Base-by-base conservation (phyloP, 371 early-diverging fungal species). In the Phascolomyces articulosus region DNA sequence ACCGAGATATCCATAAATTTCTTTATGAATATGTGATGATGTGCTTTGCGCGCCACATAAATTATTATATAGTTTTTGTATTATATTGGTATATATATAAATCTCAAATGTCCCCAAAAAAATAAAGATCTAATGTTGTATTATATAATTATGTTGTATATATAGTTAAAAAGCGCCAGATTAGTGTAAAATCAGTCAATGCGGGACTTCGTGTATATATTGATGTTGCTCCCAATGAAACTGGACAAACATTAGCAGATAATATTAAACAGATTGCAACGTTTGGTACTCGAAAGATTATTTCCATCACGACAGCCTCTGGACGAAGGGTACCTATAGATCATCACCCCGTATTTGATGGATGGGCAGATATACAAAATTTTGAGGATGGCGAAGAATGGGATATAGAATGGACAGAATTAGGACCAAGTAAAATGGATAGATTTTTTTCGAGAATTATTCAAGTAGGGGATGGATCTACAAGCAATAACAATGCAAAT, bases 211-310 rank as follows among this genome's bases (percentile, higher is more conserved):
- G 76, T 6, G 83, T 79, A 24, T 80, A 80, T 80, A 83, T 83
- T 48, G 73, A 76, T 28, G 65, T 83, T 15, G 59, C 70, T 26
- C 80, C 83, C 16, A 73, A 73, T 1, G 83, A 83, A 41, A 83
- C 83, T 23, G 83, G 83, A 2, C 3, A 63, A 13, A 71, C 72
- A 3, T 55, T 83, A 27, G 83, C 83, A 3, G 77, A 80, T 31
- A 79, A 78, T 34, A 83, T 83, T 1, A 74, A 80, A 55, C 65
- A 66, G 4, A 83, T 83, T 58, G 83, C 83, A 13, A 80, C 83
- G 0, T 78, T 76, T 40, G 55, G 75, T 26, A 83, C 83, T 0
- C 57, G 73, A 24, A 78, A 75, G 34, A 69, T 83, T 26, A 48
- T 78, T 34, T 73, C 77, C 2, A 80, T 83, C 40, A 70, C 78